Base-by-base conservation (phyloP, 148 eudicot species). In the Spergularia marina region DNA sequence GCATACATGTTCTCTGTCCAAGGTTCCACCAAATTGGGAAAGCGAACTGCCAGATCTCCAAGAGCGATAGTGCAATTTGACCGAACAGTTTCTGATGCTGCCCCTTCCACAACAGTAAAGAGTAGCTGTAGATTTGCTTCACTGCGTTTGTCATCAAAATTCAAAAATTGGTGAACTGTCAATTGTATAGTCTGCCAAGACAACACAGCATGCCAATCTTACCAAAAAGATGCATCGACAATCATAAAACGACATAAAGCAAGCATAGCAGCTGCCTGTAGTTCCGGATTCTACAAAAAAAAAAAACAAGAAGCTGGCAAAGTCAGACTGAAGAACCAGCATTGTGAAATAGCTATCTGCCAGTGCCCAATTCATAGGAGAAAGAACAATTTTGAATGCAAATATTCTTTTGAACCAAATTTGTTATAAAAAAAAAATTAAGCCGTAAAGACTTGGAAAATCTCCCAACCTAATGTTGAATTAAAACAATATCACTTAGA, bases 1-100 rank as follows among this genome's bases (percentile, higher is more conserved):
- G 94, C 87, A 87, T 95, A 95, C 88, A 95, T 89, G 78, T 92
- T 86, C 76, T 95, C 97, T 10, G 98, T 95, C 97, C 98, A 95
- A 60, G 98, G 98, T 82, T 95, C 98, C 80, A 95, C 77, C 73
- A 92, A 76, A 86, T 95, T 95, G 53, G 98, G 98, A 86, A 90
- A 90, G 44, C 98, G 97, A 78, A 95, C 96, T 13, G 97, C 96
- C 72, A 95, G 81, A 76, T 95, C 98, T 55, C 98, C 98, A 84
- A 95, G 93, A 76, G 97, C 94, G 61, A 95, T 87, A 52, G 94
- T 95, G 82, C 98, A 95, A 83, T 95, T 95, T 61, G 97, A 92
- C 53, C 98, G 91, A 83, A 95, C 98, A 80, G 84, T 84, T 80
- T 95, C 97, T 71, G 98, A 95, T 71, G 92, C 87, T 53, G 97